A percentile compares a stretch with the other conserved stretches of the same genome.
Conservation (phyloP, 2,329 filamentous ascomycete genomes). For the Aspergillus luchuensis region DNA sequence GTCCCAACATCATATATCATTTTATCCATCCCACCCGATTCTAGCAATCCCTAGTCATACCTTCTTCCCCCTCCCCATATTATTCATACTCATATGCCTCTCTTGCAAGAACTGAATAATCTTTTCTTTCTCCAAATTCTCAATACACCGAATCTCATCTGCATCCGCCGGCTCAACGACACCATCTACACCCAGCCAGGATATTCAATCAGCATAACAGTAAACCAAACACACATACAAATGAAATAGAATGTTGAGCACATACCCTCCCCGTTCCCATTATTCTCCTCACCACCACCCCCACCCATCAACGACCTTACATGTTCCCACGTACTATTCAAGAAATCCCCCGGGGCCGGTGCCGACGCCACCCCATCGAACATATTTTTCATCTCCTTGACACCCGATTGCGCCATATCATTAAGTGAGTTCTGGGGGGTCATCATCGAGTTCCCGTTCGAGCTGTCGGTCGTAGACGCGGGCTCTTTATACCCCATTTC, state of each 20-base stretch:
- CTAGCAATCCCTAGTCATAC: neutral
- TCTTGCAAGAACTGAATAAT: slow-evolving; percentile 37
- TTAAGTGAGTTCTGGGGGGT: slow-evolving; percentile 4
- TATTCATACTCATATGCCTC: slow-evolving; percentile 29
- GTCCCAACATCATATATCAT: neutral
- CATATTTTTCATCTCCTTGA: slow-evolving; percentile 16
- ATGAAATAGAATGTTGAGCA: neutral
- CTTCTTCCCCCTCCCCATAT: neutral
- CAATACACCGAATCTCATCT: slow-evolving; percentile 28
- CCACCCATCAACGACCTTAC: slow-evolving; percentile 11
- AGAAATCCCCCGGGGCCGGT: slow-evolving; percentile 13
- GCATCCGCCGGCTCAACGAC: slow-evolving; percentile 3
- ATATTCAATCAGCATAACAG: neutral
- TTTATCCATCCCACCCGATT: no score
- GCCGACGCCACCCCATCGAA: slow-evolving; percentile 3
- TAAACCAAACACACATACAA: neutral
- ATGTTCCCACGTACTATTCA: slow-evolving; percentile 15
- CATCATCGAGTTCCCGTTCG: neutral
- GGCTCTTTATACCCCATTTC: neutral
- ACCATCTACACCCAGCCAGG: neutral
- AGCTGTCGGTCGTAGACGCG: slow-evolving; percentile 1
- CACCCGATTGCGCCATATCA: slow-evolving; percentile 14
- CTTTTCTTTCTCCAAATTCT: slow-evolving; percentile 33
- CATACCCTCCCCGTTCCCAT: neutral
- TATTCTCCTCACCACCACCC: neutral